Evolutionary conservation across 495 filamentous ascomycete species (phyloP), one percentile per base, ranked within the genome.

Genomic region (Talaromyces stipitatus): DNA sequence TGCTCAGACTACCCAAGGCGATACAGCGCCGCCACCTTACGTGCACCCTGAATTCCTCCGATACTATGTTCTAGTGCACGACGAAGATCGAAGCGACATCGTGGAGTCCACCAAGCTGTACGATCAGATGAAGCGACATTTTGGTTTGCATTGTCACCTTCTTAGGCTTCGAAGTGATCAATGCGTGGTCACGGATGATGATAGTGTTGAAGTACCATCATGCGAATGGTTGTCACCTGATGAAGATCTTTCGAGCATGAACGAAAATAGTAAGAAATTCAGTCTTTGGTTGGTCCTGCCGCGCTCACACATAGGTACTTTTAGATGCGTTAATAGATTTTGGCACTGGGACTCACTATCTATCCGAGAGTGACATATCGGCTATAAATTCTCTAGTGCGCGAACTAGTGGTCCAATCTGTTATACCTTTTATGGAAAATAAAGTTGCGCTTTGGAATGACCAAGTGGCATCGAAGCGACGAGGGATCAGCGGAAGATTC

Each of bases 71-170:
- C 78, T 98, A 22, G 84, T 98, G n/a, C 95, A 98, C 62, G 94
- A 98, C 62, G 94, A 98, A 67, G 95, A 97, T 60, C 81, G 80
- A 41, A 91, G 95, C 64, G 91, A 97, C 64, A 94, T 97, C 51
- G 79, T 83, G 11, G 92, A 91, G 68, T 95, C 86, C 29, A 95
- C 88, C 66, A 81, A 80, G 43, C 76, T 97, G 22, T 98, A 94
- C 65, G 92, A 97, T 60, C 88, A 95, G 66, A 98, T 98, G 94
- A 97, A 97, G 71, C 82, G 92, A 24, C 90, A 96, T 68, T 92
- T 97, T 62, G 94, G 94, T 3, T 74, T 98, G 20, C 91, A 97
- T 68, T 98, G 94, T 67, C 94, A 97, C 69, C 78, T 98, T 2
- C 78, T 98, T 4, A 76, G 94, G 36, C 74, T 98, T 22, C 82